Evolutionary conservation across 805 yeast genomes (phyloP).

Genomic region (Saturnispora dispora): DNA sequence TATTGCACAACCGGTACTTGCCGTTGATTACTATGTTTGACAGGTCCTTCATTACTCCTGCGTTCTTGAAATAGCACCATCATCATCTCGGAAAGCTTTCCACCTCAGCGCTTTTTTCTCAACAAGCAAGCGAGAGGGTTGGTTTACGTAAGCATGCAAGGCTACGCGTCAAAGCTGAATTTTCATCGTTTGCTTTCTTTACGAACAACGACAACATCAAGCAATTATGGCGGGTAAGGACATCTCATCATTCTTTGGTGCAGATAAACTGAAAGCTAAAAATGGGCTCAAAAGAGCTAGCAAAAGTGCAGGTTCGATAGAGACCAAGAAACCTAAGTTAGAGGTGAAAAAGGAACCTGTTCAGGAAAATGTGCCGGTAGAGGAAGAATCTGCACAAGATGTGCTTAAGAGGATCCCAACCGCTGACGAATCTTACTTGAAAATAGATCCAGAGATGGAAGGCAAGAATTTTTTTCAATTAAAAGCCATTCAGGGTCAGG

Average conservation of each 20-base stretch:
- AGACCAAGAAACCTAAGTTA: slow-evolving; percentile 6
- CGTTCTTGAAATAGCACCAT: slow-evolving; percentile 2
- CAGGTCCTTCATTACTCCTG: slow-evolving; percentile 21
- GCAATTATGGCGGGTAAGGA: slow-evolving; percentile 3
- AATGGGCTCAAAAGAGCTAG: slow-evolving; percentile 4
- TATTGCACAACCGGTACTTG: slow-evolving; percentile 35
- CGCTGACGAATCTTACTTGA: slow-evolving; percentile 43
- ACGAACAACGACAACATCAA: neutral
- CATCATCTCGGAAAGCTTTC: neutral
- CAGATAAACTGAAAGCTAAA: slow-evolving; percentile 16
- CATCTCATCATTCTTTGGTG: slow-evolving; percentile 20
- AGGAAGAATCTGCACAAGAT: slow-evolving; percentile 36
- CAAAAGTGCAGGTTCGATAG: neutral
- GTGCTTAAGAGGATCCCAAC: slow-evolving; percentile 61
- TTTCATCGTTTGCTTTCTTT: neutral
- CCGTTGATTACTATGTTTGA: slow-evolving; percentile 26
- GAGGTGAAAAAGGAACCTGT: neutral
- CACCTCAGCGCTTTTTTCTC: neutral
- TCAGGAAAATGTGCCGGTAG: neutral
- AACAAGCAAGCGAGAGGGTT: neutral
- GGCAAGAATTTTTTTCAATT: slow-evolving; percentile 47
- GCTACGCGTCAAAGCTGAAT: neutral
- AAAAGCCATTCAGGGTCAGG: slow-evolving; percentile 35
- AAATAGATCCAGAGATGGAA: slow-evolving; percentile 35
- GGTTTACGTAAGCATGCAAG: slow-evolving; percentile 1